Evolutionary conservation across 2,329 filamentous ascomycete species (phyloP).

Genomic region (Arthrinium puccinioides): DNA sequence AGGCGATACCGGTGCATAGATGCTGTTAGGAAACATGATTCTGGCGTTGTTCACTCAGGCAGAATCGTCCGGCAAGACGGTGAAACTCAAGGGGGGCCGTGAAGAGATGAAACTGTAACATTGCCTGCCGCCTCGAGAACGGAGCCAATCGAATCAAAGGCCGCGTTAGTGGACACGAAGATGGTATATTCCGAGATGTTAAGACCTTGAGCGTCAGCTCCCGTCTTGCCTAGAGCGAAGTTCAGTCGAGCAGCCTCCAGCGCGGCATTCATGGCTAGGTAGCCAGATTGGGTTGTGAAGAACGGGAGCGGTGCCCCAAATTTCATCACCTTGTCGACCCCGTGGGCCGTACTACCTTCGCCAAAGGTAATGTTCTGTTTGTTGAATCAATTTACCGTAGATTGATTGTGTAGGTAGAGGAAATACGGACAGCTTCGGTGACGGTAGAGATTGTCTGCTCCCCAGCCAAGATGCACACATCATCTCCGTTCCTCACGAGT

Average conservation of each 20-base stretch:
- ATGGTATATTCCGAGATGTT: conserved; percentile 24
- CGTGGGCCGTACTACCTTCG: conserved; percentile 21
- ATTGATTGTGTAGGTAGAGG: no score
- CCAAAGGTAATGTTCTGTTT: conserved; percentile 20
- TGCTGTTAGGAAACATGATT: conserved; percentile 21
- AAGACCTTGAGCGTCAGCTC: conserved; percentile 8
- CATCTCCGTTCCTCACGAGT: conserved; percentile 21
- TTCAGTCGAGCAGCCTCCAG: conserved; percentile 17
- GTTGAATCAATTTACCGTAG: background rate
- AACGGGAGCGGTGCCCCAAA: conserved; percentile 23
- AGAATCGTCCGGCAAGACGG: conserved; percentile 19
- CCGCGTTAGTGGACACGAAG: conserved; percentile 19
- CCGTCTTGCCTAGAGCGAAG: conserved; percentile 17
- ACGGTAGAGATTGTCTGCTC: conserved; percentile 23
- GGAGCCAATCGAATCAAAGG: conserved; percentile 21
- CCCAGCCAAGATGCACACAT: conserved; percentile 25
- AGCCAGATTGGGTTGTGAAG: conserved; percentile 19
- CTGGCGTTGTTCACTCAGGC: conserved; percentile 24
- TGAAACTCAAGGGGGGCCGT: conserved; percentile 18
- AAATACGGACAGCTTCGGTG: conserved; percentile 18
- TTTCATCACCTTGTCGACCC: conserved; percentile 18
- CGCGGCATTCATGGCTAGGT: conserved; percentile 21
- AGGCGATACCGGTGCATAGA: conserved; percentile 24
- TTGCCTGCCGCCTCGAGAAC: conserved; percentile 17
- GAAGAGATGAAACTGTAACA: conserved; percentile 15